phyloP scores from a whole-genome alignment of 1,284 basidiomycete genomes.

The Marasmius oreades region DNA sequence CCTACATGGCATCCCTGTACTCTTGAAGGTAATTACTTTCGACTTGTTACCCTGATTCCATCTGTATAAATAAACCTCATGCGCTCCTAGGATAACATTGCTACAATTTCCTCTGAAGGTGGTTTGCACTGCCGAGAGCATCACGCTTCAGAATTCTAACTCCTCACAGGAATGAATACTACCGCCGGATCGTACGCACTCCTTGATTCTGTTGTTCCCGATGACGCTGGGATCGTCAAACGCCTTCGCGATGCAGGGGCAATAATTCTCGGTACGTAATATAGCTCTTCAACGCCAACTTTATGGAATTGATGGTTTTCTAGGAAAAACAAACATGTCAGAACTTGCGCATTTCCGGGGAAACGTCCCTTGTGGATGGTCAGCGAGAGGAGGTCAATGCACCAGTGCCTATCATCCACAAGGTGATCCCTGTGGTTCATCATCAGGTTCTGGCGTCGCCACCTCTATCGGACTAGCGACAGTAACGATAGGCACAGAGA shows the following conservation, averaged over 20 bases:
- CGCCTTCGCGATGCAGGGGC: slow-evolving; percentile 63
- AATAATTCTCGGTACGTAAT: slow-evolving; percentile 49
- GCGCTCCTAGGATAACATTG: slow-evolving; percentile 53
- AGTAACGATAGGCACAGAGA: slow-evolving; percentile 60
- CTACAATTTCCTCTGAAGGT: slow-evolving; percentile 54
- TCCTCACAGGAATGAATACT: slow-evolving; percentile 57
- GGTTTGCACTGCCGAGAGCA: not conserved
- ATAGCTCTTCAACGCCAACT: not conserved
- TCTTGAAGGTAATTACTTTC: slow-evolving; percentile 48
- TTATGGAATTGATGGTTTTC: not conserved
- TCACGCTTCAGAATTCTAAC: no score
- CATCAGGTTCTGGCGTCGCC: slow-evolving; percentile 61
- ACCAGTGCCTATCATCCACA: slow-evolving; percentile 58
- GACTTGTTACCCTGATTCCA: not conserved
- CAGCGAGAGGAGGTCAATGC: slow-evolving; percentile 62
- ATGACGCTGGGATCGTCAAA: slow-evolving; percentile 60
- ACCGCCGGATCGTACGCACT: slow-evolving; percentile 61
- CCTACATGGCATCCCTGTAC: slow-evolving; percentile 67
- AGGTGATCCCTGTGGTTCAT: slow-evolving; percentile 63
- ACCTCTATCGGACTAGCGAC: slow-evolving; percentile 62
- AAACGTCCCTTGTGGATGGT: slow-evolving; percentile 58
- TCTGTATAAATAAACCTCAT: not conserved
- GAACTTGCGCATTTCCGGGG: slow-evolving; percentile 64
- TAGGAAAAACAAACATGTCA: slow-evolving; percentile 58
- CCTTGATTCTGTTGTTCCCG: slow-evolving; percentile 52